Percentiles rank a stretch among this genome's conserved stretches.
These are phyloP conservation scores for Penicillium lagena DNA, from an alignment of 495 filamentous ascomycete genomes.

Conservation along the genomic window DNA sequence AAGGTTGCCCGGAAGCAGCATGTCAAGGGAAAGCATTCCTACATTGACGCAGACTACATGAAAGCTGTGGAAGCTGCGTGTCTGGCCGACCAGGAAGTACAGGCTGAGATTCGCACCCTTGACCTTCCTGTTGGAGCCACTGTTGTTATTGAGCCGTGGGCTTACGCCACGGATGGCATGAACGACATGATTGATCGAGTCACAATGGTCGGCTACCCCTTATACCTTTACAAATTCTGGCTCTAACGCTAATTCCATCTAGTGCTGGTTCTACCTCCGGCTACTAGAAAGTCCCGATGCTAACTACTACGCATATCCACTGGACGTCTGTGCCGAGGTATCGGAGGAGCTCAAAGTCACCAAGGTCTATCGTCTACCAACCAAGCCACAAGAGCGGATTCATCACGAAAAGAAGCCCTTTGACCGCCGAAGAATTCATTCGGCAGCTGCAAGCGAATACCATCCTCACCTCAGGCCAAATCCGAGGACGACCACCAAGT, in stretches of 20 bases:
- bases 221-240: not conserved
- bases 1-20: slow-evolving; percentile 4
- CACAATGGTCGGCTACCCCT: slow-evolving; percentile 14
- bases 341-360: slow-evolving; percentile 53
- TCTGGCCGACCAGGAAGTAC: slow-evolving; percentile 10
- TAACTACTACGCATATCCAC: slow-evolving; percentile 74
- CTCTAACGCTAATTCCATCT: not conserved
- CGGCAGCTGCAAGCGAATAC: slow-evolving; percentile 54
- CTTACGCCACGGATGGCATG: slow-evolving; percentile 34
- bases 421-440: slow-evolving; percentile 38
- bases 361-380: slow-evolving; percentile 32
- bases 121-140: slow-evolving; percentile 21
- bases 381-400: slow-evolving; percentile 19
- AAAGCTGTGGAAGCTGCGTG: slow-evolving; percentile 22
- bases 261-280: slow-evolving; percentile 30
- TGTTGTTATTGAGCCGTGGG: slow-evolving; percentile 30
- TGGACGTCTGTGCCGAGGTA: slow-evolving; percentile 62
- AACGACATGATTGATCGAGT: slow-evolving; percentile 27
- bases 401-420: slow-evolving; percentile 11
- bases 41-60: slow-evolving; percentile 25
- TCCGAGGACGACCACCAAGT: slow-evolving; percentile 58
- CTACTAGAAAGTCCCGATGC: slow-evolving; percentile 17
- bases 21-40: slow-evolving; percentile 20
- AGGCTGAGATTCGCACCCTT: slow-evolving; percentile 16
- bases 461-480: slow-evolving; percentile 42